A percentile compares a stretch with the other conserved stretches of the same genome.
These are phyloP conservation scores for Artemisia argyi DNA, from an alignment of 129 eudicot species.

Conservation along the genomic window DNA sequence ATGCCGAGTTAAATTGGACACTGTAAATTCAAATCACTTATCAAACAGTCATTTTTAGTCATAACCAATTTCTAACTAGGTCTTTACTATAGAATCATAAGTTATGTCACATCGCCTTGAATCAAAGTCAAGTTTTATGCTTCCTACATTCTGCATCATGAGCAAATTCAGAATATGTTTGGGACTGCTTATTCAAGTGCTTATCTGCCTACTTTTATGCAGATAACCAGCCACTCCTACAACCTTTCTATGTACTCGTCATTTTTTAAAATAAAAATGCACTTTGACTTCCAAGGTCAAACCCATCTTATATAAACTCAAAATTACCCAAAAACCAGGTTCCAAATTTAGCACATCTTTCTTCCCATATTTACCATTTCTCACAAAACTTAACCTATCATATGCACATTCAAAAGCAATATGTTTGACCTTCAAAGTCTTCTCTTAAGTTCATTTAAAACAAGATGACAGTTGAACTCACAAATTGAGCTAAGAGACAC, in stretches of 20 bases:
- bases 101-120: no score
- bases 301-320: neutral
- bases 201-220: neutral
- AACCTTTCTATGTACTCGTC: neutral
- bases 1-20: no score
- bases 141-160: no score
- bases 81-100: no score
- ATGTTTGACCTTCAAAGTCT: neutral
- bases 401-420: neutral
- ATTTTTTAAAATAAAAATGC: neutral
- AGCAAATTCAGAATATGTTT: no score
- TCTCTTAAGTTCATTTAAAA: neutral
- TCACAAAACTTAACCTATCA: neutral
- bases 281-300: neutral
- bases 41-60: no score
- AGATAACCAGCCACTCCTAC: neutral
- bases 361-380: neutral
- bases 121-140: no score
- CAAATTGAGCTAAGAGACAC: neutral
- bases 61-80: no score
- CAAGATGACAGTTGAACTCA: neutral
- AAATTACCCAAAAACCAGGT: neutral
- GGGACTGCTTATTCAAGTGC: neutral
- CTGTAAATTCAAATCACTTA: no score
- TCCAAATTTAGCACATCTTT: neutral